Conservation (phyloP, 805 yeast species). For the Maudiozyma bulderi region DNA sequence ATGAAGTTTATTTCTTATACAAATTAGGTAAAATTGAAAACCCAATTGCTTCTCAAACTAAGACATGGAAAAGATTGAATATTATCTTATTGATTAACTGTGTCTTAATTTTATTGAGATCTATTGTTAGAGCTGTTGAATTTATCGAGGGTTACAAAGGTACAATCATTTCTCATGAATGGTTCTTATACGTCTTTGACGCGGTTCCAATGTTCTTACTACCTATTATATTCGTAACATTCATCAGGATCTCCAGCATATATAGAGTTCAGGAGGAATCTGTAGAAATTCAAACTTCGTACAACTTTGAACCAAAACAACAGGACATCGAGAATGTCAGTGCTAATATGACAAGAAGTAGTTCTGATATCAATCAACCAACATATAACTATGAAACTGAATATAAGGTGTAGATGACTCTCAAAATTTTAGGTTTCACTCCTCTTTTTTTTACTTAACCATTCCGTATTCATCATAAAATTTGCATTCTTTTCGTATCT, state of each 20-base stretch:
- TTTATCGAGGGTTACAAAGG: slow-evolving; percentile 26
- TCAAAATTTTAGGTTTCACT: too few species aligned
- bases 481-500: too few species aligned
- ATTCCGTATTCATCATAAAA: too few species aligned
- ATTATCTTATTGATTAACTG: slow-evolving; percentile 8
- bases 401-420: background rate
- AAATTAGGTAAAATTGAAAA: slow-evolving; percentile 4
- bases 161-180: slow-evolving; percentile 20
- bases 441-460: too few species aligned
- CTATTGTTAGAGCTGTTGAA: slow-evolving; percentile 27
- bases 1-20: slow-evolving; percentile 12
- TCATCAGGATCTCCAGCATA: slow-evolving; percentile 9
- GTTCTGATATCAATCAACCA: background rate
- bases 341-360: background rate
- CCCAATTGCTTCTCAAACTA: slow-evolving; percentile 1
- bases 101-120: slow-evolving; percentile 23
- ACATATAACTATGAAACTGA: background rate
- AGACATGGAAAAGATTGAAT: slow-evolving; percentile 13
- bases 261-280: slow-evolving; percentile 13
- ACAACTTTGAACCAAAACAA: background rate
- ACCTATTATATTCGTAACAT: slow-evolving; percentile 6
- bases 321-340: background rate
- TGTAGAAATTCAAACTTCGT: slow-evolving; percentile 4
- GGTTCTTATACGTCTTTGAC: slow-evolving; percentile 24
- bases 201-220: slow-evolving; percentile 21